These are phyloP conservation scores for Alternaria infectoria DNA, from an alignment of 2,329 filamentous ascomycete genomes.

Conservation along the genomic window DNA sequence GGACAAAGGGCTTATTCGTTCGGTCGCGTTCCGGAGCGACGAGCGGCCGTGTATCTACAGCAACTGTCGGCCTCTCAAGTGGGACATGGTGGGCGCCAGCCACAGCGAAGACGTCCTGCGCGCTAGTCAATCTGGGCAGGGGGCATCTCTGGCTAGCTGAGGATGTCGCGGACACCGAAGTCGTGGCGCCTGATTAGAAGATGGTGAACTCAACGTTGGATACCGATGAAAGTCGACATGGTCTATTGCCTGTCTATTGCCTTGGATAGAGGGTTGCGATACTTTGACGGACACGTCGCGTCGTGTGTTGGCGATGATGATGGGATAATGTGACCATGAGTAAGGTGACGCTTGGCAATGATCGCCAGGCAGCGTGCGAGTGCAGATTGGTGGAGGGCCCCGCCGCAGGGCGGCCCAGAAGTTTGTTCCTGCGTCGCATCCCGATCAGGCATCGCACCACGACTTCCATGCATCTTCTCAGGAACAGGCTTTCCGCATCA, in stretches of 20 bases:
- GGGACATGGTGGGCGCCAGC: conserved; percentile 5
- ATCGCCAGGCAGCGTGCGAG: conserved; percentile 15
- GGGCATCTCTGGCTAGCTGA: conserved; percentile 22
- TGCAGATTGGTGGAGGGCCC: conserved; percentile 14
- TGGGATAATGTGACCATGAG: conserved; percentile 6
- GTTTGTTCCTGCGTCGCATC: conserved; percentile 16
- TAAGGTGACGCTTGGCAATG: conserved; percentile 17
- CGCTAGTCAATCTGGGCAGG: conserved; percentile 12
- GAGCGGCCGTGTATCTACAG: conserved; percentile 6
- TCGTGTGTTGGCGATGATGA: neutral
- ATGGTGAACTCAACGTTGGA: neutral
- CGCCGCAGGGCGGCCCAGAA: conserved; percentile 11
- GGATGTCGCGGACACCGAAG: neutral
- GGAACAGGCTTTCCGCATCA: conserved; percentile 9
- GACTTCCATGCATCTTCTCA: conserved; percentile 13
- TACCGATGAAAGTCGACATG: neutral
- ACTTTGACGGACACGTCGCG: neutral
- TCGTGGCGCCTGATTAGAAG: neutral
- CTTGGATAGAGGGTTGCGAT: neutral
- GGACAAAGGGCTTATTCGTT: conserved; percentile 1
- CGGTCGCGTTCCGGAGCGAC: conserved; percentile 6
- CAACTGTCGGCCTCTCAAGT: conserved; percentile 7
- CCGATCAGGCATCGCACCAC: conserved; percentile 15
- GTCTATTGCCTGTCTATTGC: neutral
- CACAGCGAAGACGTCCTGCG: conserved; percentile 8